Evolutionary conservation across 2,329 filamentous ascomycete genomes (phyloP), one percentile per base, ranked within the genome.

Genomic region (Clonostachys chloroleuca): DNA sequence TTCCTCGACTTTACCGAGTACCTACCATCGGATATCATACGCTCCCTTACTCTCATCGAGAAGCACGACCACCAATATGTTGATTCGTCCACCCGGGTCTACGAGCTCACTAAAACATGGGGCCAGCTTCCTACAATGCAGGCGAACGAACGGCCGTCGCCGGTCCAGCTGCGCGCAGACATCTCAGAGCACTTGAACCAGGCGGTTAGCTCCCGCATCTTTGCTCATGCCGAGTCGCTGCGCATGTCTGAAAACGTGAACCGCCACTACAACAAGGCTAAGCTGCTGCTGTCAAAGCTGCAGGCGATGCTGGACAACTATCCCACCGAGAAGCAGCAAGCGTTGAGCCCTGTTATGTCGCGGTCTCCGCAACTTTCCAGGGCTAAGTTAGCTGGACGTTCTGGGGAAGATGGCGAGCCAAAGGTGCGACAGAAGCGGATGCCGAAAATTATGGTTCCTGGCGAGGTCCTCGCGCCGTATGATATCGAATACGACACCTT

Each of bases 1-100:
- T 86, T 85, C 59, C 77, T 86, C 61, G 83, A 86, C 60, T 83
- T 83, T 54, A 85, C 81, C 55, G 84, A 87, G 62, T 84, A 86
- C 63, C 75, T 87, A 2, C 82, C 83, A 12, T 80, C 82, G 44
- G 84, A 87, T 59, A 77, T 87, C 56, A 71, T 77, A 51, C 80
- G 84, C 48, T 86, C 83, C 20, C 68, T 87, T 41, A 84, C 80
- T 5, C 70, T 86, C 36, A 83, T 87, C 51, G 77, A 79, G 46
- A 77, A 84, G 53, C 80, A 87, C 46, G 83, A 86, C 61, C 61
- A 76, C 52, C 71, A 65, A 14, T 83, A 86, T 55, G 61, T 67
- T n/a, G 67, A 81, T 43, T 74, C 78, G 8, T 85, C 82, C 12
- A 55, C 64, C 46, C 70, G 66, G 20, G 68, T 86, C 4, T 64